Percentiles rank a stretch among this genome's conserved stretches.
Conservation (phyloP, 1,284 basidiomycete species). For the Caloboletus firmus region DNA sequence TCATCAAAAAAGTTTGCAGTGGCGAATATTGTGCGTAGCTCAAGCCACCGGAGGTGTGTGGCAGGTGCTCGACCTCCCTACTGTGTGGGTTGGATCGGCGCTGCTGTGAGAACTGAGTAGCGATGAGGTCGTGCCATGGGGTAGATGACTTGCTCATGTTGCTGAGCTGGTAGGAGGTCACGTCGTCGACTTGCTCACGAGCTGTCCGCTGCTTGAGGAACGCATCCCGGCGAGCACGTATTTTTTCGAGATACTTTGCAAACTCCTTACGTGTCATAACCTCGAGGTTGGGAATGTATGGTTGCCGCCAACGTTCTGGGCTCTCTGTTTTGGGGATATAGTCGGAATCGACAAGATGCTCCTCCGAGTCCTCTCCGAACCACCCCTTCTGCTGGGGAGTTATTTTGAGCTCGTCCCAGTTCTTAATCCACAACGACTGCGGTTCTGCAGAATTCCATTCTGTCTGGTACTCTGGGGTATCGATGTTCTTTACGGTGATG, state of each 20-base stretch:
- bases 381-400: slow-evolving; percentile 32
- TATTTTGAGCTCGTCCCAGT: slow-evolving; percentile 63
- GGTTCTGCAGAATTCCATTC: slow-evolving; percentile 69
- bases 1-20: slow-evolving; percentile 54
- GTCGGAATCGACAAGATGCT: slow-evolving; percentile 32
- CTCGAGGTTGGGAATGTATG: slow-evolving; percentile 45
- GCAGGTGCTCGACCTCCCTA: slow-evolving; percentile 56
- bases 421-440: slow-evolving; percentile 61
- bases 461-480: slow-evolving; percentile 69
- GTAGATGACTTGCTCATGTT: slow-evolving; percentile 30
- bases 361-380: slow-evolving; percentile 16
- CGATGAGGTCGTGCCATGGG: slow-evolving; percentile 37
- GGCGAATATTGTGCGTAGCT: slow-evolving; percentile 53
- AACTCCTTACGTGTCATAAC: slow-evolving; percentile 54
- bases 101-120: slow-evolving; percentile 36
- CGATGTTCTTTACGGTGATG: slow-evolving; percentile 60
- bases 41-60: slow-evolving; percentile 64
- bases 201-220: slow-evolving; percentile 48
- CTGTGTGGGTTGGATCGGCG: slow-evolving; percentile 34
- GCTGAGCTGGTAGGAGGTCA: slow-evolving; percentile 36
- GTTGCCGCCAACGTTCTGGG: slow-evolving; percentile 18
- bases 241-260: slow-evolving; percentile 52
- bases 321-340: slow-evolving; percentile 13
- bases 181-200: slow-evolving; percentile 17
- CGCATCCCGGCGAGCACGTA: slow-evolving; percentile 49